A percentile compares a stretch with the other conserved stretches of the same genome.
These are phyloP conservation scores for Kuraishia cidri DNA, from an alignment of 805 yeast genomes.

Conservation along the genomic window DNA sequence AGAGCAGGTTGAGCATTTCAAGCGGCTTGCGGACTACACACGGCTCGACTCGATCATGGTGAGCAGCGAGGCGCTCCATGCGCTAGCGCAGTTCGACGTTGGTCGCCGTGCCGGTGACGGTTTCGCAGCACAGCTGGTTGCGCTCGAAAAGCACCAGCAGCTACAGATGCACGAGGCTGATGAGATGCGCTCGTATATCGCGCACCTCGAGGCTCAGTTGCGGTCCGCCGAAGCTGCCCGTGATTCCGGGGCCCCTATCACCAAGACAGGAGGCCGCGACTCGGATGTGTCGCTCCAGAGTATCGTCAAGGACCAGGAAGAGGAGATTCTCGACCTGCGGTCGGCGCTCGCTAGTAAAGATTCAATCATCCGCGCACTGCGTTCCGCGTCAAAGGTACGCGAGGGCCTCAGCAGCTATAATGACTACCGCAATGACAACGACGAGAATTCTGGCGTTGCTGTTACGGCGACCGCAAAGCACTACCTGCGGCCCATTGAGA, in stretches of 20 bases:
- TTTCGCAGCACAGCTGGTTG: constrained; percentile 30
- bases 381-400: constrained; percentile 55
- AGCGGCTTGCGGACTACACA: constrained; percentile 45
- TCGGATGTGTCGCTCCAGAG: constrained; percentile 1
- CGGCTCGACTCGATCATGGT: constrained; percentile 30
- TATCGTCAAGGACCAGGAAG: constrained; percentile 50
- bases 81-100: constrained; percentile 35
- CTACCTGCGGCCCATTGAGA: neutral
- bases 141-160: constrained; percentile 38
- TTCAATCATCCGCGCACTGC: constrained; percentile 65
- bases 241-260: too few species aligned
- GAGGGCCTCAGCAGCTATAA: neutral
- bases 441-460: neutral
- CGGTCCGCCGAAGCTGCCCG: constrained; percentile 10
- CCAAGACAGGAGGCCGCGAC: neutral
- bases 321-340: constrained; percentile 57
- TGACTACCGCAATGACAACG: neutral
- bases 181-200: constrained; percentile 50
- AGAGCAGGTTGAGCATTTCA: constrained; percentile 63
- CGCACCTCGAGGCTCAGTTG: constrained; percentile 49
- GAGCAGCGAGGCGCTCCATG: constrained; percentile 51
- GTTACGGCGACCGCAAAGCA: neutral
- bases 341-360: constrained; percentile 65
- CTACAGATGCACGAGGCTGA: constrained; percentile 42
- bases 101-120: constrained; percentile 11